phyloP scores from a whole-genome alignment of 371 early-diverging fungal species.

The Mortierella sp. region DNA sequence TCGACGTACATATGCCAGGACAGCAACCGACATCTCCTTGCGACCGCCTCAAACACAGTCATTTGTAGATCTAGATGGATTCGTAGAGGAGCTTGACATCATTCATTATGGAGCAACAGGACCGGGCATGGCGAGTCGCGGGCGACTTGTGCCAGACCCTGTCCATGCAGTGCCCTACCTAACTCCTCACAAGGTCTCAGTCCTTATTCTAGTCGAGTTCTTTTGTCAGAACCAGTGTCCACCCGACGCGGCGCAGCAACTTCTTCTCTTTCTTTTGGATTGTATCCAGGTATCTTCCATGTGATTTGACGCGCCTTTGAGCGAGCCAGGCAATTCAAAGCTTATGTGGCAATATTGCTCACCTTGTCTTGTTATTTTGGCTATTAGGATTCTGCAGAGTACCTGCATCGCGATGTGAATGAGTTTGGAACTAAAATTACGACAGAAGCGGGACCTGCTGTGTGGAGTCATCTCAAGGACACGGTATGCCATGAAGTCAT shows the following conservation, averaged over 20 bases:
- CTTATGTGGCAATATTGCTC: neutral
- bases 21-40: constrained; percentile 49
- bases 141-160: neutral
- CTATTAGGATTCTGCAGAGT: constrained; percentile 42
- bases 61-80: constrained; percentile 1
- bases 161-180: constrained; percentile 44
- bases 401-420: constrained; percentile 25
- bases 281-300: constrained; percentile 42
- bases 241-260: neutral
- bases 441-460: constrained; percentile 7
- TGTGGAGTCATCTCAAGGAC: constrained; percentile 23
- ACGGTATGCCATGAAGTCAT: constrained; percentile 13
- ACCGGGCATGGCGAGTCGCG: neutral
- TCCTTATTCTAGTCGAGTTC: constrained; percentile 45
- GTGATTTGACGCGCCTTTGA: neutral
- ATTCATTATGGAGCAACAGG: neutral
- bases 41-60: constrained; percentile 29
- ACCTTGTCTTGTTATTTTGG: neutral
- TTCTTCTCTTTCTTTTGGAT: constrained; percentile 32
- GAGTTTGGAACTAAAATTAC: constrained; percentile 17
- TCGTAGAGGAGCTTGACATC: neutral
- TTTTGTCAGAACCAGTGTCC: constrained; percentile 33
- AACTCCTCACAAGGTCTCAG: constrained; percentile 48
- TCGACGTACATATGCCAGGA: constrained; percentile 39
- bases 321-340: neutral